Evolutionary conservation across 345 rosid species (phyloP).

Genomic region (Eucalyptus melliodora): DNA sequence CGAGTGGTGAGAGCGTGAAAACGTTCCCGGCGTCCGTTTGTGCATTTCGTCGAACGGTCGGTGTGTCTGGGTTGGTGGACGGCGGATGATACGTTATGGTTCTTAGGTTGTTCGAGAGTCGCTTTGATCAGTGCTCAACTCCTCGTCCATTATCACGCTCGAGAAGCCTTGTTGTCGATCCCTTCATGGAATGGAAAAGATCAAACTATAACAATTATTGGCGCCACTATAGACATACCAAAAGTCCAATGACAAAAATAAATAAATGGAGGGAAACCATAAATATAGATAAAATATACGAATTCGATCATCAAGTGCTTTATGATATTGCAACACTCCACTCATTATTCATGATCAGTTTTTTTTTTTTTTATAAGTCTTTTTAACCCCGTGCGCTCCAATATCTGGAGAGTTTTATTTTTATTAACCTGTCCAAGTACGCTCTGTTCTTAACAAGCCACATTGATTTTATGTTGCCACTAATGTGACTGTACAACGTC

Average conservation of each 20-base stretch:
- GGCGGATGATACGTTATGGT: neutral
- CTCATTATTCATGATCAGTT: too few relatives aligned
- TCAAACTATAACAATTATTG: neutral
- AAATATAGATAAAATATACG: fast-evolving
- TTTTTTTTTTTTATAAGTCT: too few relatives aligned
- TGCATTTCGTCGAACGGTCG: neutral
- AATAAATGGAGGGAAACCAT: neutral
- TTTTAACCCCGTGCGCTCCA: neutral
- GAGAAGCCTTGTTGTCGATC: neutral
- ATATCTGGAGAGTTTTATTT: neutral
- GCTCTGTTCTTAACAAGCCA: neutral
- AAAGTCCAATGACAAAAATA: neutral
- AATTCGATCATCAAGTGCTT: neutral
- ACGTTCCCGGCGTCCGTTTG: neutral
- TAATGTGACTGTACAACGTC: neutral
- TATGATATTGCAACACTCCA: neutral
- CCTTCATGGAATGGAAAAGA: neutral
- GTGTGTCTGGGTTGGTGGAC: neutral
- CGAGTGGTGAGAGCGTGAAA: neutral
- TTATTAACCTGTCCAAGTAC: neutral
- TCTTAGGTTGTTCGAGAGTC: neutral
- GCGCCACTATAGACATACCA: neutral
- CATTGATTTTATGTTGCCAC: neutral
- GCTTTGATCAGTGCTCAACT: neutral
- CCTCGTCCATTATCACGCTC: neutral